Evolutionary conservation across 148 eudicot species (phyloP).

Genomic region (Vaccinium darrowii): DNA sequence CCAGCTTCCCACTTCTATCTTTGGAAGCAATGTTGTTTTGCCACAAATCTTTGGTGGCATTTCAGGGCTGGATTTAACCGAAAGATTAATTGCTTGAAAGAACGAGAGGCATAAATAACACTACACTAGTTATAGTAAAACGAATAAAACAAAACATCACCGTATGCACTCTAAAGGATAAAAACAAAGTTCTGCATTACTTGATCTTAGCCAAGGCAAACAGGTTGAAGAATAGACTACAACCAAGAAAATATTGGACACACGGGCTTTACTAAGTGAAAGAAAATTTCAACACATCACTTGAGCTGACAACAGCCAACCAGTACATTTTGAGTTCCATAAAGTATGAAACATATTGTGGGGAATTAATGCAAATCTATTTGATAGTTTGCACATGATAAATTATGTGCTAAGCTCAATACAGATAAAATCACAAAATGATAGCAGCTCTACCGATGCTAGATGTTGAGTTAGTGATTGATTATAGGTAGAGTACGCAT

Average conservation of each 20-base stretch:
- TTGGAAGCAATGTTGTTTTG: conserved; percentile 38
- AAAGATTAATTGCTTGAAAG: conserved; percentile 10
- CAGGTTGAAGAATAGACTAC: neutral
- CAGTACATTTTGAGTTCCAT: neutral
- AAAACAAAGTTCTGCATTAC: neutral
- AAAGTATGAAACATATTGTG: neutral
- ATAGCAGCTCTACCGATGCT: neutral
- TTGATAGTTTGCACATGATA: neutral
- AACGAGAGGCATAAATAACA: conserved; percentile 10
- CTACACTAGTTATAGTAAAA: neutral
- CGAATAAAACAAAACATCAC: neutral
- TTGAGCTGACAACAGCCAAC: neutral
- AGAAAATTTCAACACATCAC: neutral
- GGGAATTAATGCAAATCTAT: no score
- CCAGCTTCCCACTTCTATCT: conserved; percentile 67
- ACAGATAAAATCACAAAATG: neutral
- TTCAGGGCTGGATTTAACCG: conserved; percentile 29
- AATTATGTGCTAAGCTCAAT: neutral
- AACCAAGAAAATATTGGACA: neutral
- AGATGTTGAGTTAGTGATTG: neutral
- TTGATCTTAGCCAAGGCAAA: conserved; percentile 1
- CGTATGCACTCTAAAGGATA: neutral
- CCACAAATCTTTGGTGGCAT: conserved; percentile 27
- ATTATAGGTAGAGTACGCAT: neutral
- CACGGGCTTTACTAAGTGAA: neutral